Conservation (phyloP, 139 green algal genomes). For the Coelastrella sp. region DNA sequence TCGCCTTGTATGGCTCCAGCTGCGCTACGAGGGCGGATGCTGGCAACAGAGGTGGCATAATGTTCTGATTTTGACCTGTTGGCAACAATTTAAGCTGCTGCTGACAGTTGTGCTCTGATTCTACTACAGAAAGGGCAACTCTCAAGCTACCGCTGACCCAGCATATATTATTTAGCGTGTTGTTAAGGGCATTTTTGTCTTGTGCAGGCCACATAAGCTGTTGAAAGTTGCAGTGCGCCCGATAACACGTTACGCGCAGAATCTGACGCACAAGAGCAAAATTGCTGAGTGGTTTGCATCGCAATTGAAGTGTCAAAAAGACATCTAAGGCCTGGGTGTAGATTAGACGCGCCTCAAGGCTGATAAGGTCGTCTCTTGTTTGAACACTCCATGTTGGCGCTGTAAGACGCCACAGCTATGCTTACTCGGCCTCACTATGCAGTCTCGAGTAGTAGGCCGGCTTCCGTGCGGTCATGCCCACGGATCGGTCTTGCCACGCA, state of each 20-base stretch:
- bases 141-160: too few relatives aligned
- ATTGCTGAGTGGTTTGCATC: too few relatives aligned
- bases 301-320: too few relatives aligned
- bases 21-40: background rate
- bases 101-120: background rate
- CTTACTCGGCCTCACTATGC: background rate
- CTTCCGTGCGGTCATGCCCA: background rate
- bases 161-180: too few relatives aligned
- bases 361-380: background rate
- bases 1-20: conserved; percentile 42
- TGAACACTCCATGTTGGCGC: background rate
- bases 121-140: background rate
- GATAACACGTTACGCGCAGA: background rate
- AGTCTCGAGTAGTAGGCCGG: background rate
- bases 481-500: background rate
- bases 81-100: too few relatives aligned
- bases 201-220: too few relatives aligned
- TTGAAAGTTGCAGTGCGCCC: too few relatives aligned
- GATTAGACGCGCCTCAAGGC: background rate
- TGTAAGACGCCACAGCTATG: background rate
- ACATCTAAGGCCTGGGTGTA: too few relatives aligned
- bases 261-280: background rate
- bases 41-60: background rate
- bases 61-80: background rate
- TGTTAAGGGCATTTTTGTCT: too few relatives aligned